Conservation (phyloP, 768 basidiomycete species). For the Mycena pura region DNA sequence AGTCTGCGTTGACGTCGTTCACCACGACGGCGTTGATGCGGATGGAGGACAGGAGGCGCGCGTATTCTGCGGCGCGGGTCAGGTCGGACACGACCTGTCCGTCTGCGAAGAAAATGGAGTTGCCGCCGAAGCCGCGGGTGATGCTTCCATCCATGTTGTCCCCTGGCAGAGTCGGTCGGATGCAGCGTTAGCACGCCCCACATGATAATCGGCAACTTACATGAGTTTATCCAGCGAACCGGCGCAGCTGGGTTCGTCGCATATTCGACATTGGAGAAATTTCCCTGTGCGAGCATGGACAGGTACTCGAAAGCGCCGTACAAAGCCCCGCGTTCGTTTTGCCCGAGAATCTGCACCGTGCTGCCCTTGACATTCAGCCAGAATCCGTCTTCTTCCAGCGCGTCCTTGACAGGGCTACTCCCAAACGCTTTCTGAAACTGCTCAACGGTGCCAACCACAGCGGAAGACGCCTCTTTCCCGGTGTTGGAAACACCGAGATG, state of each 20-base stretch:
- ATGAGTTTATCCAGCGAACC: slow-evolving; percentile 26
- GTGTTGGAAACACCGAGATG: slow-evolving; percentile 9
- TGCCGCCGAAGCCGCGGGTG: slow-evolving; percentile 21
- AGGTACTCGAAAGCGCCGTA: slow-evolving; percentile 28
- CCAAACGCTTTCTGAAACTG: slow-evolving; percentile 24
- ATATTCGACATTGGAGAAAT: slow-evolving; percentile 25
- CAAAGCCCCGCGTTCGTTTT: slow-evolving; percentile 25
- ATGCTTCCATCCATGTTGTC: slow-evolving; percentile 28
- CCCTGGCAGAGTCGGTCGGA: slow-evolving; percentile 15
- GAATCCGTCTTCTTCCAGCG: slow-evolving; percentile 24
- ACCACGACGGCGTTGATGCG: slow-evolving; percentile 23
- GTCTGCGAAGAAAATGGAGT: slow-evolving; percentile 23
- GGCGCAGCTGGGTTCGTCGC: slow-evolving; percentile 26
- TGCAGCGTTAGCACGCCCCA: slow-evolving; percentile 10
- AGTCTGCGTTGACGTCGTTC: slow-evolving; percentile 25
- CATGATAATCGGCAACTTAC: slow-evolving; percentile 16
- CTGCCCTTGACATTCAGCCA: slow-evolving; percentile 25
- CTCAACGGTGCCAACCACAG: slow-evolving; percentile 21
- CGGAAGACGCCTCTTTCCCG: slow-evolving; percentile 17
- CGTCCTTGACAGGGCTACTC: slow-evolving; percentile 13
- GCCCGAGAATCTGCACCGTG: slow-evolving; percentile 24
- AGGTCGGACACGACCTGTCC: slow-evolving; percentile 20
- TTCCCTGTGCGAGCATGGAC: slow-evolving; percentile 26
- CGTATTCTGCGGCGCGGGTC: slow-evolving; percentile 25
- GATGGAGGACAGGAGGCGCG: slow-evolving; percentile 24